A percentile compares a stretch with the other conserved stretches of the same genome.
phyloP scores from a whole-genome alignment of 148 eudicot genomes.

The Agrostemma githago region DNA sequence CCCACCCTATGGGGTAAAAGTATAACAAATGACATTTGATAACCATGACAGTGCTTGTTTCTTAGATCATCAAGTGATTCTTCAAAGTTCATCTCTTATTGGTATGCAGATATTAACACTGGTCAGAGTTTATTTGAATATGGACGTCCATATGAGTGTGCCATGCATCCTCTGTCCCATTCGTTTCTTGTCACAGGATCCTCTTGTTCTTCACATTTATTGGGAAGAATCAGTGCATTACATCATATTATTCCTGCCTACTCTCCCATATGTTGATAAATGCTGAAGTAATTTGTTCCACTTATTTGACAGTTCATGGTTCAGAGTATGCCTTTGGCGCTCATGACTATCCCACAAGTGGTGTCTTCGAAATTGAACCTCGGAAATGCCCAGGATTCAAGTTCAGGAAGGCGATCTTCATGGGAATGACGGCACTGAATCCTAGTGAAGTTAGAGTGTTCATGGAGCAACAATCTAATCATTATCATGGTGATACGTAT shows the following conservation, averaged over 20 bases:
- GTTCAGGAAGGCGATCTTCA: slow-evolving; percentile 71
- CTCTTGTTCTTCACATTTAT: background rate
- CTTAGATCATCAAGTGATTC: background rate
- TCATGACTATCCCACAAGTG: slow-evolving; percentile 74
- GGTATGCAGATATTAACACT: background rate
- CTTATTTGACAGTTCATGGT: slow-evolving; percentile 53
- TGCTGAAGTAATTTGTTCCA: background rate
- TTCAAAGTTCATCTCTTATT: background rate
- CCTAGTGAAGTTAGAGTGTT: slow-evolving; percentile 63
- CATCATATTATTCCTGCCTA: background rate
- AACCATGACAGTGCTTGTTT: background rate
- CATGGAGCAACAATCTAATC: slow-evolving; percentile 55
- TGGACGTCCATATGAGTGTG: background rate
- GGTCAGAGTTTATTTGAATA: too few species aligned
- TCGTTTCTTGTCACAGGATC: background rate
- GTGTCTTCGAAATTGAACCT: slow-evolving; percentile 88
- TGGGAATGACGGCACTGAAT: slow-evolving; percentile 60
- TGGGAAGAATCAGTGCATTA: background rate
- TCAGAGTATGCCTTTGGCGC: slow-evolving; percentile 94
- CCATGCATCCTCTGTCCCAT: background rate
- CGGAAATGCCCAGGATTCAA: slow-evolving; percentile 86
- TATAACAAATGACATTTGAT: too few species aligned
- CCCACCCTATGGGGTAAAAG: too few species aligned
- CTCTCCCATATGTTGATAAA: background rate
- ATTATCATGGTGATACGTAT: slow-evolving; percentile 70